These are phyloP conservation scores for Phytopythium litorale DNA, from an alignment of 352 stramenopile genomes.

Conservation along the genomic window DNA sequence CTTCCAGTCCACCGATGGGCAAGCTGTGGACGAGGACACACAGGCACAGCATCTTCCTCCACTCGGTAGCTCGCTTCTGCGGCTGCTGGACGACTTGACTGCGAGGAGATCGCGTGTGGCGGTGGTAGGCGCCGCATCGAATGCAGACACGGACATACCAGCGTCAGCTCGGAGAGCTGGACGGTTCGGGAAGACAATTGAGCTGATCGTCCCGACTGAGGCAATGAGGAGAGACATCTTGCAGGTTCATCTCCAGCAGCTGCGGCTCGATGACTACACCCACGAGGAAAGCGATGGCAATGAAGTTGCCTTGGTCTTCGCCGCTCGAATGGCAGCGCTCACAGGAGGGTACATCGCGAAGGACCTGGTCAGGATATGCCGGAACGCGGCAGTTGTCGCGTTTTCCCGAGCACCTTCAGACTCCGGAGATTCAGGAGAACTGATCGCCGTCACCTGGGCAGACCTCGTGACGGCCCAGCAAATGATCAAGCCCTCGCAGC, in stretches of 20 bases:
- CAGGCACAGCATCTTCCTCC: conserved; percentile 31
- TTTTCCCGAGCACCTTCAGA: conserved; percentile 10
- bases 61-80: conserved; percentile 57
- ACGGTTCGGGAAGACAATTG: conserved; percentile 54
- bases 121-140: conserved; percentile 44
- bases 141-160: conserved; percentile 35
- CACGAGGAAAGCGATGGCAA: not conserved
- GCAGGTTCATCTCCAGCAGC: conserved; percentile 25
- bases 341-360: conserved; percentile 80
- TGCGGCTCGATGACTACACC: conserved; percentile 17
- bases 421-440: not conserved
- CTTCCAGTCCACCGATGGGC: conserved; percentile 43
- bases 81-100: conserved; percentile 50
- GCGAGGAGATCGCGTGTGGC: conserved; percentile 26
- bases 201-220: conserved; percentile 66
- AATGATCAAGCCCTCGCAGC: conserved; percentile 63
- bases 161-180: conserved; percentile 36
- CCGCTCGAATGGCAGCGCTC: conserved; percentile 39
- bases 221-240: conserved; percentile 47
- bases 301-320: conserved; percentile 10
- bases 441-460: conserved; percentile 26
- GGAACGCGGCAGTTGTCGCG: conserved; percentile 45
- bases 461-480: conserved; percentile 50
- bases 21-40: conserved; percentile 19
- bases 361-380: conserved; percentile 67